Conservation (phyloP, 495 filamentous ascomycete genomes). For the Chaetomium cochliodes region DNA sequence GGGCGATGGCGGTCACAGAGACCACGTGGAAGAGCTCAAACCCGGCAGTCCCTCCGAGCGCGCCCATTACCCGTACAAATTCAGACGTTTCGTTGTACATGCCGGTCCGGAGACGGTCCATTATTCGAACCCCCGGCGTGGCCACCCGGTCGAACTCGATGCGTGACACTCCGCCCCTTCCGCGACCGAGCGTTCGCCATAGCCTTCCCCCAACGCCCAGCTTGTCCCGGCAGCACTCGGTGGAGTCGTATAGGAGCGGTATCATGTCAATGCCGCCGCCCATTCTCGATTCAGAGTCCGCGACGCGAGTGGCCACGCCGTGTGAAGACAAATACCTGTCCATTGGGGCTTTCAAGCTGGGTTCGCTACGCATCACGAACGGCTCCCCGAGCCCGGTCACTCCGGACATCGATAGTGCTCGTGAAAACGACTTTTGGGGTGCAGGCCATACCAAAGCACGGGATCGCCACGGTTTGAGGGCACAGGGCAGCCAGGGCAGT, state of each 20-base stretch:
- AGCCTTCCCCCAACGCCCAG: constrained; percentile 42
- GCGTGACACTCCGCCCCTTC: constrained; percentile 19
- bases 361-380: constrained; percentile 58
- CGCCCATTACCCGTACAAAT: constrained; percentile 38
- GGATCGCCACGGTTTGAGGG: constrained; percentile 26
- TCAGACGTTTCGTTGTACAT: constrained; percentile 50
- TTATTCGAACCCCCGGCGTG: constrained; percentile 49
- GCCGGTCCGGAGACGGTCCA: constrained; percentile 47
- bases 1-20: constrained; percentile 37
- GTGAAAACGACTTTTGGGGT: constrained; percentile 5
- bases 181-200: constrained; percentile 34
- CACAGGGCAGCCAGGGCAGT: constrained; percentile 4
- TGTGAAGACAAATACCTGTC: constrained; percentile 52
- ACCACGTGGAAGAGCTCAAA: constrained; percentile 41
- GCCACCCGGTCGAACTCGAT: constrained; percentile 41
- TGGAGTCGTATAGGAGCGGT: constrained; percentile 37
- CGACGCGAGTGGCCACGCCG: constrained; percentile 45
- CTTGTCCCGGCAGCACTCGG: constrained; percentile 36
- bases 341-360: constrained; percentile 59
- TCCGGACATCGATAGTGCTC: constrained; percentile 37
- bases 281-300: constrained; percentile 27
- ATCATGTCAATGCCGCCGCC: constrained; percentile 37
- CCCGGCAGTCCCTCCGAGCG: constrained; percentile 32
- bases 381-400: constrained; percentile 51
- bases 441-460: background rate